A percentile compares a stretch with the other conserved stretches of the same genome.
phyloP scores from a whole-genome alignment of 2,329 filamentous ascomycete genomes.

The Neophaeococcomyces aloes region DNA sequence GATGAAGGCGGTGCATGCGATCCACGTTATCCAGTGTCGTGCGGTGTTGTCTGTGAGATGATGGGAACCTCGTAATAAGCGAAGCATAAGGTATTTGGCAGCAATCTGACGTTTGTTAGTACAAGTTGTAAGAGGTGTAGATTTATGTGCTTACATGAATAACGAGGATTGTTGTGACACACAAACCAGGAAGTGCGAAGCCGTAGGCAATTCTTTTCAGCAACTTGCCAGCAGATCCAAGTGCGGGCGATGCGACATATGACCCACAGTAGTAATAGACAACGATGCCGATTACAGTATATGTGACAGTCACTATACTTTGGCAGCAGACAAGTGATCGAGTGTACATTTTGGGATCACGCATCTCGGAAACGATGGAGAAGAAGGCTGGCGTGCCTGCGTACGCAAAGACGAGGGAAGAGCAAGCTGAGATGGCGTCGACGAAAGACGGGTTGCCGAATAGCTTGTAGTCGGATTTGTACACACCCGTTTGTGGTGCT shows the following conservation, averaged over 20 bases:
- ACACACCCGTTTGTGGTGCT: slow-evolving; percentile 44
- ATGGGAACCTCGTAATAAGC: slow-evolving; percentile 42
- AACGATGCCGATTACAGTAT: slow-evolving; percentile 54
- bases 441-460: slow-evolving; percentile 19
- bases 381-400: slow-evolving; percentile 60
- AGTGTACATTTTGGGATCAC: slow-evolving; percentile 48
- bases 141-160: slow-evolving; percentile 43
- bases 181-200: slow-evolving; percentile 58
- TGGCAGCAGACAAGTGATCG: slow-evolving; percentile 55
- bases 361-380: slow-evolving; percentile 54
- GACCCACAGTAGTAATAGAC: slow-evolving; percentile 58
- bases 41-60: slow-evolving; percentile 41
- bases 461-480: slow-evolving; percentile 3
- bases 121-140: too few relatives aligned
- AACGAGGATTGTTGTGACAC: slow-evolving; percentile 61
- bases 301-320: slow-evolving; percentile 48
- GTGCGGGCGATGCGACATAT: slow-evolving; percentile 53
- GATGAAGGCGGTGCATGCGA: slow-evolving; percentile 42
- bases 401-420: slow-evolving; percentile 58
- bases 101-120: slow-evolving; percentile 26
- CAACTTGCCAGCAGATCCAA: slow-evolving; percentile 48
- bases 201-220: slow-evolving; percentile 57
- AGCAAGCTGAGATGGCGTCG: slow-evolving; percentile 27
- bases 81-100: slow-evolving; percentile 54
- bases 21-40: slow-evolving; percentile 47